Percentiles rank a stretch among this genome's conserved stretches.
Evolutionary conservation across 2,329 filamentous ascomycete species (phyloP).

Genomic region (Seiridium unicorne): DNA sequence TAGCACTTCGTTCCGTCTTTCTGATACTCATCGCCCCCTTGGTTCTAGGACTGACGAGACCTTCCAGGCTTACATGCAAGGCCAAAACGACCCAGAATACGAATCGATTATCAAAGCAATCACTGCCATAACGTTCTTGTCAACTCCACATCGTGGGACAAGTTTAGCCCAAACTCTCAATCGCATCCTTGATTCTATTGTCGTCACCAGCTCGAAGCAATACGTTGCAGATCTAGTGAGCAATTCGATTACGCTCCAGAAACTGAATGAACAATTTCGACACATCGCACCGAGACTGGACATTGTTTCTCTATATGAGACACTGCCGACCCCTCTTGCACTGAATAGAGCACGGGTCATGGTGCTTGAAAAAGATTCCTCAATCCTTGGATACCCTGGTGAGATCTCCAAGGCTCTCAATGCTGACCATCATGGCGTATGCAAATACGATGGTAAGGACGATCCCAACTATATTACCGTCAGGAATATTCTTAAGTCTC

Average conservation of each 20-base stretch:
- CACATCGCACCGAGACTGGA: constrained; percentile 20
- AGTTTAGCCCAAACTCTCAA: constrained; percentile 28
- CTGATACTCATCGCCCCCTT: too few species aligned
- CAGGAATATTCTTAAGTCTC: constrained; percentile 25
- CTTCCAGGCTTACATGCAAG: constrained; percentile 20
- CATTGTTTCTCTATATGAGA: constrained; percentile 27
- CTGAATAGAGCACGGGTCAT: constrained; percentile 10
- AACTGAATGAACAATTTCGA: constrained; percentile 27
- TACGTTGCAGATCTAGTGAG: constrained; percentile 26
- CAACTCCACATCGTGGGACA: constrained; percentile 31
- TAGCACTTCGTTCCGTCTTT: too few species aligned
- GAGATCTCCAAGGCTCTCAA: constrained; percentile 33
- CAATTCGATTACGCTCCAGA: constrained; percentile 19
- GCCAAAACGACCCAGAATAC: constrained; percentile 21
- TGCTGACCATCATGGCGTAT: constrained; percentile 40
- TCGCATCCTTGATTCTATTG: constrained; percentile 18
- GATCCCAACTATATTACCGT: constrained; percentile 37
- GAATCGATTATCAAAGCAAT: constrained; percentile 22
- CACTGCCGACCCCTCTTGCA: constrained; percentile 14
- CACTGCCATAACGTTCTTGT: constrained; percentile 26
- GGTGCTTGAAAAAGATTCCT: constrained; percentile 32
- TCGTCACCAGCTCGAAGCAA: constrained; percentile 18
- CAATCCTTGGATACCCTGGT: constrained; percentile 37
- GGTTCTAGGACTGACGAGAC: too few species aligned
- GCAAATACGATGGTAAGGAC: constrained; percentile 33